phyloP scores from a whole-genome alignment of 1,284 basidiomycete genomes.

The Cutaneotrichosporon cavernicola region DNA sequence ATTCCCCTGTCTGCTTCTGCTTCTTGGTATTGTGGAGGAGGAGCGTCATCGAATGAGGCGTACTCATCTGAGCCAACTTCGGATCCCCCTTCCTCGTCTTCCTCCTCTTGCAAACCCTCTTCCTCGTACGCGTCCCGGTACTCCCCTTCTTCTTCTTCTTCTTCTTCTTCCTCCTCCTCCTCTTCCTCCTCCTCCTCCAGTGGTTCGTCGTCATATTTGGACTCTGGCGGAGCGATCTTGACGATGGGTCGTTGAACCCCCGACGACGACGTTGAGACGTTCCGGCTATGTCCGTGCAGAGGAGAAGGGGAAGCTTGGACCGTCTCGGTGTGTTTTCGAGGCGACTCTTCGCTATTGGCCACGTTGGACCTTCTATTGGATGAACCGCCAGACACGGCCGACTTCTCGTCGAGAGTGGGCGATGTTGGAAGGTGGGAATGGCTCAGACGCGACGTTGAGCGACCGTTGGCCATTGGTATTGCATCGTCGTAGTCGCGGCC shows the following conservation, averaged over 20 bases:
- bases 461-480: constrained; percentile 4
- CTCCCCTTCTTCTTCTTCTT: not conserved
- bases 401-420: constrained; percentile 31
- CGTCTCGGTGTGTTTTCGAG: constrained; percentile 25
- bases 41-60: constrained; percentile 3
- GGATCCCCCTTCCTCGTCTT: constrained; percentile 3
- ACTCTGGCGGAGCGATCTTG: constrained; percentile 5
- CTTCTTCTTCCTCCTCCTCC: not conserved
- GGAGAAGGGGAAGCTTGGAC: not conserved
- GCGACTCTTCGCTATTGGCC: constrained; percentile 22
- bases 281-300: not conserved
- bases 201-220: not conserved
- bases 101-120: not conserved
- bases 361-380: constrained; percentile 3
- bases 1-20: not conserved
- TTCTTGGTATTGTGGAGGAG: constrained; percentile 8
- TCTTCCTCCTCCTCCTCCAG: not conserved
- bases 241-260: not conserved
- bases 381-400: constrained; percentile 13
- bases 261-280: not conserved
- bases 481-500: constrained; percentile 15
- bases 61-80: not conserved
- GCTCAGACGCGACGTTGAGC: constrained; percentile 6
- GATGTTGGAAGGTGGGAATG: constrained; percentile 37
- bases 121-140: not conserved